Conservation (phyloP, 192 early-diverging fungal species). For the Coemansia sp. region DNA sequence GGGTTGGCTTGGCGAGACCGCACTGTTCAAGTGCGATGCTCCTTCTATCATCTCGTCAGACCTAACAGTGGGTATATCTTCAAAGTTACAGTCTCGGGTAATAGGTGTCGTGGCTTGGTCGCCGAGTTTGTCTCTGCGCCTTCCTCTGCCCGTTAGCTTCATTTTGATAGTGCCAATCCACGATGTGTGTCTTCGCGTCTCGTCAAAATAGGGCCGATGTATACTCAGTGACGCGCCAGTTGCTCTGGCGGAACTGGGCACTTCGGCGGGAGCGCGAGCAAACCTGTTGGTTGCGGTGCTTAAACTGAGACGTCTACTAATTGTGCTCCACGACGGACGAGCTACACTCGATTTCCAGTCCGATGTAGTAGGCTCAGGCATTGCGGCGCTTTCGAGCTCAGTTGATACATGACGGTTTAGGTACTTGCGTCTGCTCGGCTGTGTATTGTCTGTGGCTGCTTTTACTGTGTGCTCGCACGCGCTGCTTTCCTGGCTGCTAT, state of each 20-base stretch:
- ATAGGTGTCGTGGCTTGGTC: conserved; percentile 10
- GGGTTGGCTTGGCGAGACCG: background rate
- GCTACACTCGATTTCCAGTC: background rate
- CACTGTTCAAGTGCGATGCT: background rate
- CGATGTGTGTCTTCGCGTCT: conserved; percentile 15
- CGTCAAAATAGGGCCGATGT: background rate
- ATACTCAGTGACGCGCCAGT: conserved; percentile 10
- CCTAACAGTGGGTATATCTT: background rate
- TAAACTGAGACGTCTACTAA: conserved; percentile 38
- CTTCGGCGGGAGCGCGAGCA: background rate
- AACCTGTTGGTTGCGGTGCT: conserved; percentile 7
- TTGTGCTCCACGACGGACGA: conserved; percentile 26
- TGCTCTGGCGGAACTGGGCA: background rate
- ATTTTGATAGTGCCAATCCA: conserved; percentile 40
- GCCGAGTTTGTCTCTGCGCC: conserved; percentile 1
- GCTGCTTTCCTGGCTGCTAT: conserved; percentile 29
- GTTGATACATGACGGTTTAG: conserved; percentile 25
- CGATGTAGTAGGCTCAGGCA: background rate
- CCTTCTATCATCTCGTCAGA: background rate
- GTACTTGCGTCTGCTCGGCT: conserved; percentile 23
- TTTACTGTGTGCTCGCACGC: background rate
- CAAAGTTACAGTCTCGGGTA: background rate
- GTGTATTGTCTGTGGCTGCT: background rate
- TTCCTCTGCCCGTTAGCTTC: conserved; percentile 17
- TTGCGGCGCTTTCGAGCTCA: background rate